Evolutionary conservation across 177 flowering plant genomes (phyloP).

Genomic region (Vitis hybrid): DNA sequence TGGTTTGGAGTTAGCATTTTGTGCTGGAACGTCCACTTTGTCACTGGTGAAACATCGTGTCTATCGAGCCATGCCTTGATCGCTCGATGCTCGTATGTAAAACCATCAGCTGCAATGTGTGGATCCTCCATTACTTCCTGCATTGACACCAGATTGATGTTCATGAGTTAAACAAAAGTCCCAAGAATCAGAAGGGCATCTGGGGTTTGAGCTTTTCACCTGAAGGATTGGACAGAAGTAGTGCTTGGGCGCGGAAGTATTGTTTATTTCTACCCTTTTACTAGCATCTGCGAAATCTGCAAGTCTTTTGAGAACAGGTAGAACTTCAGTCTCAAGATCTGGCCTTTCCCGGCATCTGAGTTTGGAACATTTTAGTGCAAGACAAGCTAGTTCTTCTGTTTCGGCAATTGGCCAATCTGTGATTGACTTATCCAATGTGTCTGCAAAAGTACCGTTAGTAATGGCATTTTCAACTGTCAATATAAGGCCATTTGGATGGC

Average conservation of each 20-base stretch:
- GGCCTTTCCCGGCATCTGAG: slow-evolving; percentile 91
- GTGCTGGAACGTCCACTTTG: slow-evolving; percentile 57
- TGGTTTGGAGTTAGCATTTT: slow-evolving; percentile 58
- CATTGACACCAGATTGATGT: neutral
- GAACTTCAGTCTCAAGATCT: slow-evolving; percentile 72
- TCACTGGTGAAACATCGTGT: slow-evolving; percentile 74
- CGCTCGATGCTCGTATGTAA: slow-evolving; percentile 79
- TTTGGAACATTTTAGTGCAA: slow-evolving; percentile 66
- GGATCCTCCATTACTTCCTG: slow-evolving; percentile 92
- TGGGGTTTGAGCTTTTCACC: slow-evolving; percentile 34
- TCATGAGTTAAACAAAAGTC: neutral
- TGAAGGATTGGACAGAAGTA: slow-evolving; percentile 86
- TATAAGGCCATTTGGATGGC: slow-evolving; percentile 60
- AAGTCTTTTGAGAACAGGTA: slow-evolving; percentile 70
- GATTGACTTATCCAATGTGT: slow-evolving; percentile 63
- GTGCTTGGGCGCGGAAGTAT: slow-evolving; percentile 53
- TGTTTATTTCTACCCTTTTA: slow-evolving; percentile 25
- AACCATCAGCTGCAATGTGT: slow-evolving; percentile 85
- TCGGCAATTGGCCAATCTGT: slow-evolving; percentile 77
- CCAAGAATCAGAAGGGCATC: too few relatives aligned
- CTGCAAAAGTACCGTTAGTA: slow-evolving; percentile 35
- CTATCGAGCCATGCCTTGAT: slow-evolving; percentile 76
- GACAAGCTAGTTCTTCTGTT: slow-evolving; percentile 60
- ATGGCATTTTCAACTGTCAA: slow-evolving; percentile 56
- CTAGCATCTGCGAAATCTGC: slow-evolving; percentile 44